phyloP scores from a whole-genome alignment of 495 filamentous ascomycete species.

The Xylaria castorea region DNA sequence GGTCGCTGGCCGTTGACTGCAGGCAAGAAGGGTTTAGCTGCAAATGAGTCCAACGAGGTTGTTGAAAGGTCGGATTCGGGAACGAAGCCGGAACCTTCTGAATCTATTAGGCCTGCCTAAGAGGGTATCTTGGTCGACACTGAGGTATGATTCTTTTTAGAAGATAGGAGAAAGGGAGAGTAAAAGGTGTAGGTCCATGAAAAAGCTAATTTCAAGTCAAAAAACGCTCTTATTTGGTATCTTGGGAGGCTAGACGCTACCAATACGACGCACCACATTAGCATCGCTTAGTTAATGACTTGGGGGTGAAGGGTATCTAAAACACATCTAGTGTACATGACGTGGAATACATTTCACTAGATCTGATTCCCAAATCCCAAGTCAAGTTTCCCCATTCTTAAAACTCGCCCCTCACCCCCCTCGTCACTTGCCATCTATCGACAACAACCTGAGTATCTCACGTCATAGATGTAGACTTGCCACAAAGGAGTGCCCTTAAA shows the following conservation, averaged over 20 bases:
- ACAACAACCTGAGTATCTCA: neutral
- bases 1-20: slow-evolving; percentile 70
- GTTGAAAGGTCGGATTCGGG: neutral
- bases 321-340: neutral
- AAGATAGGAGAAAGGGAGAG: neutral
- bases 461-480: neutral
- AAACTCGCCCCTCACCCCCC: neutral
- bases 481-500: neutral
- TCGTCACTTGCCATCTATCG: neutral
- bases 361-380: neutral
- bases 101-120: slow-evolving; percentile 12
- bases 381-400: neutral
- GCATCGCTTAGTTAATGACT: neutral
- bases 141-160: neutral
- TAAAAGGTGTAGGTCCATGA: neutral
- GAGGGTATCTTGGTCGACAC: neutral
- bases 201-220: neutral
- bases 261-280: too few species aligned
- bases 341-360: neutral
- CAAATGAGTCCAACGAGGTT: neutral
- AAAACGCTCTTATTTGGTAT: neutral
- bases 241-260: neutral
- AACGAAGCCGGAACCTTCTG: slow-evolving; percentile 10
- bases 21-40: slow-evolving; percentile 31
- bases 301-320: neutral